phyloP scores from a whole-genome alignment of 1,139 yeast genomes.

The Nakaseomyces sp. region DNA sequence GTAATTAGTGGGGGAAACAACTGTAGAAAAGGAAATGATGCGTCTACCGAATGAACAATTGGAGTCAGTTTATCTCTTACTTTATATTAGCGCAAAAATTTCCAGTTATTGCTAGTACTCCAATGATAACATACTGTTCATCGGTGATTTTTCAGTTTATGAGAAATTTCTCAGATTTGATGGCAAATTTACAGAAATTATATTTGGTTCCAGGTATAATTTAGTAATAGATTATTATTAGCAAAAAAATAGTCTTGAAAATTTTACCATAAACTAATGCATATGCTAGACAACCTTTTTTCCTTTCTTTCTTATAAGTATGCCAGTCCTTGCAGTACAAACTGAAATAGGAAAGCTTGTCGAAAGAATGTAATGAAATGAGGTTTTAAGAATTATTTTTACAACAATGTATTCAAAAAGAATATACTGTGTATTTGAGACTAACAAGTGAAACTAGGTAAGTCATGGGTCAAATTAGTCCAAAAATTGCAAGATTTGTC shows the following conservation, averaged over 20 bases:
- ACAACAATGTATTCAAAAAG: neutral
- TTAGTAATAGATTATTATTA: neutral
- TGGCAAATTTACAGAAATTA: neutral
- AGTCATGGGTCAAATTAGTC: conserved; percentile 14
- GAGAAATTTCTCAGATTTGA: neutral
- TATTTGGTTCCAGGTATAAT: neutral
- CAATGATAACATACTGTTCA: neutral
- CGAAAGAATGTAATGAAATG: conserved; percentile 1
- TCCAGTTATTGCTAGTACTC: neutral
- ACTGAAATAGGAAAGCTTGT: neutral
- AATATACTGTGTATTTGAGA: neutral
- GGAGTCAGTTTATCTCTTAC: no score
- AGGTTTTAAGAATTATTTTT: neutral
- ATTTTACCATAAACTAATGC: conserved; percentile 3
- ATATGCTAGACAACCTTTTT: neutral
- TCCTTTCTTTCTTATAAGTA: neutral
- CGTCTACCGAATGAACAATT: neutral
- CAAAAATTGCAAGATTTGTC: conserved; percentile 51
- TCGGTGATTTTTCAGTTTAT: neutral
- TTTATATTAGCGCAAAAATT: neutral
- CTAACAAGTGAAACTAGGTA: conserved; percentile 6
- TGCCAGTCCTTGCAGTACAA: neutral
- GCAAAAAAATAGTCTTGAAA: neutral
- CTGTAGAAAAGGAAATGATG: neutral
- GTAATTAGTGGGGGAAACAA: neutral